These are phyloP conservation scores for Auricularia cornea DNA, from an alignment of 768 basidiomycete species.

Conservation along the genomic window DNA sequence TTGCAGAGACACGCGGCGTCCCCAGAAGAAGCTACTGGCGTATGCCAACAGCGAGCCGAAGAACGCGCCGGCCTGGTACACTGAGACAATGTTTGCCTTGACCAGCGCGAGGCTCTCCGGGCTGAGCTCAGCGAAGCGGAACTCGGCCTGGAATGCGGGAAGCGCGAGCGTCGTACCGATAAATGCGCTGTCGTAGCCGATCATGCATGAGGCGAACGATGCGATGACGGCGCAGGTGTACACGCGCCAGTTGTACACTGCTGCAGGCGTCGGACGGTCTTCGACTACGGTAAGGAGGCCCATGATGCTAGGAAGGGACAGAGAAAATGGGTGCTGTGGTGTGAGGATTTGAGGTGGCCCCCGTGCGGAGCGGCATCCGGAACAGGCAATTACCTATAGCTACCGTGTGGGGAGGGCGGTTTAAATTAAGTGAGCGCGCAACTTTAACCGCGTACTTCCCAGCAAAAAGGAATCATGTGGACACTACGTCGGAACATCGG, in stretches of 20 bases:
- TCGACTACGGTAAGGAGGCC: conserved; percentile 5
- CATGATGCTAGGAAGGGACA: too few relatives aligned
- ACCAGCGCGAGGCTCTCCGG: conserved; percentile 24
- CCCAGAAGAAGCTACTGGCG: conserved; percentile 31
- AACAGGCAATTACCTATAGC: too few relatives aligned
- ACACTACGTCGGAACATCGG: too few relatives aligned
- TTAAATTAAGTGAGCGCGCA: too few relatives aligned
- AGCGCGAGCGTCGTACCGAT: conserved; percentile 37
- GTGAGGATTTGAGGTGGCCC: too few relatives aligned
- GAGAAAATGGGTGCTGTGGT: too few relatives aligned
- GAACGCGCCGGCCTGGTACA: conserved; percentile 39
- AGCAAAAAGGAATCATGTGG: too few relatives aligned
- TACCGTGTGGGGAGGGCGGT: too few relatives aligned
- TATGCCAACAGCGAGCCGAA: conserved; percentile 32
- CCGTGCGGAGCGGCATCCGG: too few relatives aligned
- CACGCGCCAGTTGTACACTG: conserved; percentile 35
- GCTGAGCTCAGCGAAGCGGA: conserved; percentile 28
- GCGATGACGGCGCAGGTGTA: conserved; percentile 27
- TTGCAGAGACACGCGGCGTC: conserved; percentile 29
- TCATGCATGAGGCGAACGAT: conserved; percentile 34
- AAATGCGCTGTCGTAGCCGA: conserved; percentile 39
- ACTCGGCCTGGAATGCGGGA: conserved; percentile 36
- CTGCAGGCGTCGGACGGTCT: conserved; percentile 22
- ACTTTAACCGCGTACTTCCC: too few relatives aligned
- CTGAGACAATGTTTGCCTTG: conserved; percentile 38